Conservation (phyloP, 2,329 filamentous ascomycete species). For the Penicillium verrucosum region DNA sequence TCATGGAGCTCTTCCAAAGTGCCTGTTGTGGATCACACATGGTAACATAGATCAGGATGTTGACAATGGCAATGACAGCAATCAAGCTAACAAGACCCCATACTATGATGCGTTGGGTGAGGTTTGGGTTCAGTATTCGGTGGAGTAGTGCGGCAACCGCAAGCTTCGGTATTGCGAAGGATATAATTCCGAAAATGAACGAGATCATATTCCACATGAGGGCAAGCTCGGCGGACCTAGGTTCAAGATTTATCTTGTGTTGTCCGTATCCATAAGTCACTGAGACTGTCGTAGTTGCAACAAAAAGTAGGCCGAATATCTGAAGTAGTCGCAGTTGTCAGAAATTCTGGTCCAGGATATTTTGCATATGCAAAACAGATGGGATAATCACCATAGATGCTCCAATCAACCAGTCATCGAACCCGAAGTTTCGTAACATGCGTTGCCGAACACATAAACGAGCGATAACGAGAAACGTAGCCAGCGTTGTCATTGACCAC, state of each 20-base stretch:
- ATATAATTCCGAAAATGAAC: constrained; percentile 27
- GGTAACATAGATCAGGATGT: constrained; percentile 40
- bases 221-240: constrained; percentile 16
- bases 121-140: constrained; percentile 21
- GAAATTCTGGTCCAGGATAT: not conserved
- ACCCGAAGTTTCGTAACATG: constrained; percentile 31
- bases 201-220: constrained; percentile 21
- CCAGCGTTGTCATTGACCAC: constrained; percentile 30
- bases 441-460: constrained; percentile 31
- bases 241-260: constrained; percentile 33
- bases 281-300: constrained; percentile 34
- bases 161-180: constrained; percentile 25
- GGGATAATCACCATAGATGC: constrained; percentile 27
- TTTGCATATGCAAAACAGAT: not conserved
- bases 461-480: constrained; percentile 29
- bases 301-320: constrained; percentile 35
- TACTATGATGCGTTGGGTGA: constrained; percentile 10
- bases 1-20: constrained; percentile 36
- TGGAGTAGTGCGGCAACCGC: constrained; percentile 23
- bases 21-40: constrained; percentile 39
- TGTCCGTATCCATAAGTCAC: constrained; percentile 41
- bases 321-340: constrained; percentile 10
- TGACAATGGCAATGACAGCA: constrained; percentile 29
- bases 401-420: constrained; percentile 39
- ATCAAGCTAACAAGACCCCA: constrained; percentile 30